Evolutionary conservation across 2,329 filamentous ascomycete genomes (phyloP).

Genomic region (Magnaporthiopsis poae): DNA sequence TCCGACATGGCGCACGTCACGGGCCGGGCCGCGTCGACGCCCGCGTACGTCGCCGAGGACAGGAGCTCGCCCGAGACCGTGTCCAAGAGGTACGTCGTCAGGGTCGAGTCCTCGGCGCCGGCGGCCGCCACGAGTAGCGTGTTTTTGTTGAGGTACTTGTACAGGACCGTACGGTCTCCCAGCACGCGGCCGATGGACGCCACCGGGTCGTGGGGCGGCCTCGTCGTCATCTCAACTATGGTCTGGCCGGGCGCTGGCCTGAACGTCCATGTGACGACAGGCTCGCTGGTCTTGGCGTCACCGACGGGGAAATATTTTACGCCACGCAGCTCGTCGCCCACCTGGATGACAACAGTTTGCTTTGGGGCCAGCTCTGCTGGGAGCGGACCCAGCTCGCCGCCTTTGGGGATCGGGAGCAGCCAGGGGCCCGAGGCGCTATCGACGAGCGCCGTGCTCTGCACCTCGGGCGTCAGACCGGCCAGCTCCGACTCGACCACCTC

Average conservation of each 20-base stretch:
- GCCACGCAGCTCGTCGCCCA: conserved; percentile 41
- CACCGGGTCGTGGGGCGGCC: conserved; percentile 70
- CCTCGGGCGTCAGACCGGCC: conserved; percentile 6
- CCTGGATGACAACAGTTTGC: conserved; percentile 45
- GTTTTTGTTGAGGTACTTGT: conserved; percentile 94
- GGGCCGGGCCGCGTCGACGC: conserved; percentile 63
- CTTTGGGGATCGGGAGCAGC: conserved; percentile 42
- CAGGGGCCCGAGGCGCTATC: conserved; percentile 42
- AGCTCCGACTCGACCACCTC: conserved; percentile 30
- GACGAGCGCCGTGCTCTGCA: conserved; percentile 40
- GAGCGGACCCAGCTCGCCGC: conserved; percentile 39
- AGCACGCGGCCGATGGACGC: conserved; percentile 92
- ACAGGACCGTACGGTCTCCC: conserved; percentile 82
- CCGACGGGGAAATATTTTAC: conserved; percentile 34
- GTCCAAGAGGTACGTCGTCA: conserved; percentile 73
- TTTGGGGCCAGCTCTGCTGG: conserved; percentile 37
- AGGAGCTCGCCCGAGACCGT: conserved; percentile 75
- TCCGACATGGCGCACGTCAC: conserved; percentile 75
- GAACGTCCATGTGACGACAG: conserved; percentile 57
- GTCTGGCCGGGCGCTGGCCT: conserved; percentile 54
- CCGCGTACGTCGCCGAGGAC: conserved; percentile 57
- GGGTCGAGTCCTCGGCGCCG: conserved; percentile 45
- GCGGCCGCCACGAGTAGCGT: conserved; percentile 65
- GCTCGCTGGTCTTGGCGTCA: not conserved
- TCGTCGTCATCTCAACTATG: conserved; percentile 57